Percentiles rank a stretch among this genome's conserved stretches.
Conservation (phyloP, 345 rosid genomes). For the Lumnitzera racemosa region DNA sequence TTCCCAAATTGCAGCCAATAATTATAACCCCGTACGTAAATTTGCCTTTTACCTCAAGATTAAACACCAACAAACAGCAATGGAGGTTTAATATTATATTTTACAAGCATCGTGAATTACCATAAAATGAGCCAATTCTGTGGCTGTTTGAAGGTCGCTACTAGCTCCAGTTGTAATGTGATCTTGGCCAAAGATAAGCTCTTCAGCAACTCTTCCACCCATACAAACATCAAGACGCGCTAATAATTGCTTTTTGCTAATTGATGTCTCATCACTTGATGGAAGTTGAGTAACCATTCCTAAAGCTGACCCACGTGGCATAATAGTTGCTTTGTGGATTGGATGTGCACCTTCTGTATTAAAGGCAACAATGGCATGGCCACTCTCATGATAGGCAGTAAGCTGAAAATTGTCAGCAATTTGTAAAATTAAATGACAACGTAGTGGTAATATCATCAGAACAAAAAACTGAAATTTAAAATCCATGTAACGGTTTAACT, state of each 20-base stretch:
- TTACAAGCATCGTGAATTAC: slow-evolving; percentile 19
- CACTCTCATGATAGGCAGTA: slow-evolving; percentile 98
- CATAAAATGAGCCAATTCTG: slow-evolving; percentile 95
- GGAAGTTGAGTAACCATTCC: slow-evolving; percentile 99
- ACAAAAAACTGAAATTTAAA: neutral
- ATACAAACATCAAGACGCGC: slow-evolving; percentile 98
- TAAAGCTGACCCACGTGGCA: slow-evolving; percentile 97
- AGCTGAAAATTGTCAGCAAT: slow-evolving; percentile 36
- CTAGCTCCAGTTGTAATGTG: slow-evolving; percentile 93
- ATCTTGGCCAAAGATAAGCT: slow-evolving; percentile 90
- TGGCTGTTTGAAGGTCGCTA: slow-evolving; percentile 86
- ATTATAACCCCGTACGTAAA: too few relatives aligned
- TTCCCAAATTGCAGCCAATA: too few relatives aligned
- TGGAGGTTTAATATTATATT: neutral
- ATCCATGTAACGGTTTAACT: too few relatives aligned
- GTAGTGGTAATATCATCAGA: neutral
- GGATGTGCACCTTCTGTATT: slow-evolving; percentile 91
- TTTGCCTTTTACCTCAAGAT: neutral
- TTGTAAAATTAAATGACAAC: neutral
- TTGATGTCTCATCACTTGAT: slow-evolving; percentile 87
- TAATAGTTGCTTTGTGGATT: slow-evolving; percentile 95
- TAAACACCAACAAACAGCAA: neutral
- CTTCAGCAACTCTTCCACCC: slow-evolving; percentile 99
- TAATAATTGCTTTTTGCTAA: slow-evolving; percentile 90
- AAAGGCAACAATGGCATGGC: slow-evolving; percentile 94